Conservation (phyloP, 1,284 basidiomycete genomes). For the Melampsora larici-populina region DNA sequence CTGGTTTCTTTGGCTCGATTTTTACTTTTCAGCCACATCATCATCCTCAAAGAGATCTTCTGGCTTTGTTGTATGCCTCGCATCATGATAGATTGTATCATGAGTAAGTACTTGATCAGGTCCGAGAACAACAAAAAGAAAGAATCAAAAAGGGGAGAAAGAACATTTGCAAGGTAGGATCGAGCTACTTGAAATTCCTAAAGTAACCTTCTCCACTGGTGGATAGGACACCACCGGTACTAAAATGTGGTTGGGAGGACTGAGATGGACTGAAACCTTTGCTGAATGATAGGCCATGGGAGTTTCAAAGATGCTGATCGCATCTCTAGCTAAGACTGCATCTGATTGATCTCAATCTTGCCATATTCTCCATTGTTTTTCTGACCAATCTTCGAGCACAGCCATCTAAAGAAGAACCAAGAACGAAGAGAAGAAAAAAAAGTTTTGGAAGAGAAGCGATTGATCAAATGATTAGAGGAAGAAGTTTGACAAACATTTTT, state of each 20-base stretch:
- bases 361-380: conserved; percentile 74
- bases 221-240: conserved; percentile 36
- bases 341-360: conserved; percentile 65
- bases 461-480: background rate
- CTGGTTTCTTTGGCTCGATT: too few relatives aligned
- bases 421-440: conserved; percentile 38
- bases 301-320: conserved; percentile 72
- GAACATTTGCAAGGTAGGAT: conserved; percentile 48
- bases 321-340: conserved; percentile 66
- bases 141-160: conserved; percentile 64
- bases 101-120: conserved; percentile 58
- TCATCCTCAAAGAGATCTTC: conserved; percentile 53
- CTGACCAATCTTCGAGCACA: conserved; percentile 68
- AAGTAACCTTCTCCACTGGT: conserved; percentile 4
- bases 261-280: conserved; percentile 12
- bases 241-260: conserved; percentile 11
- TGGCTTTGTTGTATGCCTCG: conserved; percentile 37
- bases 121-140: conserved; percentile 69
- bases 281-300: conserved; percentile 59
- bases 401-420: conserved; percentile 61
- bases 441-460: conserved; percentile 13
- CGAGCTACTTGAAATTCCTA: conserved; percentile 6
- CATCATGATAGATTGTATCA: conserved; percentile 37
- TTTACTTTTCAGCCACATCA: conserved; percentile 53
- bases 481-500: conserved; percentile 61